phyloP scores from a whole-genome alignment of 2,329 filamentous ascomycete species.

The Ophiostoma ips region DNA sequence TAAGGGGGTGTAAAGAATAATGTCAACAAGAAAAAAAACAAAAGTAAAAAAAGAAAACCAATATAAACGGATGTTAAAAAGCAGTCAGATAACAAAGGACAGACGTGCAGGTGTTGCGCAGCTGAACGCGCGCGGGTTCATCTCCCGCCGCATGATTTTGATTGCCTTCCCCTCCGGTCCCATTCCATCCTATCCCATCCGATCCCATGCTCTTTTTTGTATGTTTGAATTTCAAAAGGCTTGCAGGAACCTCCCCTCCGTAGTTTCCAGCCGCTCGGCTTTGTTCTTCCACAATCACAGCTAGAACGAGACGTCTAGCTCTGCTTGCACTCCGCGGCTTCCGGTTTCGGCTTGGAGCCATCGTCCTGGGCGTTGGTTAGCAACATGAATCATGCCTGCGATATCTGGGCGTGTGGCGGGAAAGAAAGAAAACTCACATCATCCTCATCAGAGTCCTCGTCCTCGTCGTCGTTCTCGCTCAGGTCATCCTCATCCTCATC shows the following conservation, averaged over 20 bases:
- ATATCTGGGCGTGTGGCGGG: not conserved
- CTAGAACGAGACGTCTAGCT: conserved; percentile 38
- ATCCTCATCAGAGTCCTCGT: conserved; percentile 60
- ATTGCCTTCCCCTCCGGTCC: not conserved
- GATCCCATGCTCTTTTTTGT: not conserved
- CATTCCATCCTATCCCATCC: not conserved
- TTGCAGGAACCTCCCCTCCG: not conserved
- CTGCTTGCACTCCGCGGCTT: conserved; percentile 92
- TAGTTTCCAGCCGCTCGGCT: not conserved
- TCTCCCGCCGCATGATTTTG: not conserved
- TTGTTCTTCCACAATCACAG: not conserved
- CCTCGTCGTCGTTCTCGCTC: conserved; percentile 73
- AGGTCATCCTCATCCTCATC: conserved; percentile 86
- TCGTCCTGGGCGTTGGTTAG: conserved; percentile 49
- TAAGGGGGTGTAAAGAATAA: conserved; percentile 3
- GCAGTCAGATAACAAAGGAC: not conserved
- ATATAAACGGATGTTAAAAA: conserved; percentile 1
- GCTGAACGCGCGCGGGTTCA: not conserved
- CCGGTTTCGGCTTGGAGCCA: conserved; percentile 80
- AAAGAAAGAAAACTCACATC: conserved; percentile 43
- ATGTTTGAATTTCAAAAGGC: not conserved
- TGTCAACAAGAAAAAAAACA: conserved; percentile 7
- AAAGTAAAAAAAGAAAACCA: conserved; percentile 3
- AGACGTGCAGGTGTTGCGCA: not conserved
- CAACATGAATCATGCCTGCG: not conserved